Evolutionary conservation across 1,284 basidiomycete genomes (phyloP).

Genomic region (Sporisorium exsertum): DNA sequence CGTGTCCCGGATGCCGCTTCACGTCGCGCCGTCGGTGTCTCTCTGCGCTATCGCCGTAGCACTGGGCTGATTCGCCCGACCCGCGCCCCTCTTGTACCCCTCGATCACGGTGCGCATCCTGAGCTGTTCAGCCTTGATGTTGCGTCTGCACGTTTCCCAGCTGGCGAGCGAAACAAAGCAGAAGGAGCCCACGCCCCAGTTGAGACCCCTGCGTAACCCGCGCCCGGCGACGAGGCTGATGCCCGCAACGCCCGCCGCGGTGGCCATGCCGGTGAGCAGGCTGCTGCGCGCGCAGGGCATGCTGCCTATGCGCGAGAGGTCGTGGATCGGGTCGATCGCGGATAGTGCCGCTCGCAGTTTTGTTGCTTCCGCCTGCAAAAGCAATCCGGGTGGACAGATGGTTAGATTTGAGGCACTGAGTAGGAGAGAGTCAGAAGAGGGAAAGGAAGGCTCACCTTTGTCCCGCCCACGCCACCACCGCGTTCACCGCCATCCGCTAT

Average conservation of each 20-base stretch:
- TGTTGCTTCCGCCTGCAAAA: constrained; percentile 45
- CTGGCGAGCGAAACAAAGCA: constrained; percentile 42
- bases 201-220: constrained; percentile 44
- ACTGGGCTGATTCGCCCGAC: constrained; percentile 10
- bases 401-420: no score
- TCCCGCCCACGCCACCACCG: constrained; percentile 8
- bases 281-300: constrained; percentile 50
- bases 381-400: no score
- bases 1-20: no score
- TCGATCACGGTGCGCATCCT: constrained; percentile 54
- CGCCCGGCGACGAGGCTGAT: constrained; percentile 49
- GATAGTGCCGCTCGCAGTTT: constrained; percentile 38
- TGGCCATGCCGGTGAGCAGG: constrained; percentile 53
- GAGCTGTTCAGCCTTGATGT: constrained; percentile 42
- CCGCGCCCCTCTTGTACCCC: constrained; percentile 18
- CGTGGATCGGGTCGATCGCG: constrained; percentile 32
- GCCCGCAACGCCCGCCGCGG: constrained; percentile 48
- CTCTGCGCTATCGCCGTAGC: constrained; percentile 10
- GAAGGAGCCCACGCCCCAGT: constrained; percentile 58
- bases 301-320: constrained; percentile 29
- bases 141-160: constrained; percentile 52
- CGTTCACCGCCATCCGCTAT: constrained; percentile 15
- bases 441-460: constrained; percentile 20
- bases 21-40: neutral
- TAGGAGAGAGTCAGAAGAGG: neutral